Conservation (phyloP, 2,329 filamentous ascomycete genomes). For the Nemania abortiva region DNA sequence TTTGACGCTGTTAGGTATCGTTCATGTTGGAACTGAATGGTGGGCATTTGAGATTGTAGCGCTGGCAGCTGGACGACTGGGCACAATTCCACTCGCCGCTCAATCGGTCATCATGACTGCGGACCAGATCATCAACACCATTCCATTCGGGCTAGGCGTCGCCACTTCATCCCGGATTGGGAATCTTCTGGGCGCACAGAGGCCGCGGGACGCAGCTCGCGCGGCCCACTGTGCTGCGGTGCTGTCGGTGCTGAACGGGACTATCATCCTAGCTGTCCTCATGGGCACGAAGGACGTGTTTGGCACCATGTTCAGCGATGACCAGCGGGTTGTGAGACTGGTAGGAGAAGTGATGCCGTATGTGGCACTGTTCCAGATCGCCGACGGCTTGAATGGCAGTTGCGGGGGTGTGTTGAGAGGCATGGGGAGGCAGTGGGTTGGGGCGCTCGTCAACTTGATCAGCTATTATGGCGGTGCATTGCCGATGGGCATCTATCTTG, state of each 20-base stretch:
- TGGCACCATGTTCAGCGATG: slow-evolving; percentile 84
- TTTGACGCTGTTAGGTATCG: slow-evolving; percentile 79
- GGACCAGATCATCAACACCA: slow-evolving; percentile 85
- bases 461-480: slow-evolving; percentile 87
- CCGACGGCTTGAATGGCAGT: slow-evolving; percentile 86
- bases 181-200: slow-evolving; percentile 79
- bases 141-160: slow-evolving; percentile 88
- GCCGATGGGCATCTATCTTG: slow-evolving; percentile 84
- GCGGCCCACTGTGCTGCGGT: slow-evolving; percentile 82
- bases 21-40: slow-evolving; percentile 92
- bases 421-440: slow-evolving; percentile 88
- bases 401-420: slow-evolving; percentile 85
- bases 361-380: slow-evolving; percentile 90
- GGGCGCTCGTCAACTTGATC: slow-evolving; percentile 82
- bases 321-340: slow-evolving; percentile 75
- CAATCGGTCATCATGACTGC: slow-evolving; percentile 92
- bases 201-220: slow-evolving; percentile 73
- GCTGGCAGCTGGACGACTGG: slow-evolving; percentile 82
- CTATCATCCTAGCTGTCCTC: slow-evolving; percentile 73
- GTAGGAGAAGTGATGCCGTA: slow-evolving; percentile 85
- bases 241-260: slow-evolving; percentile 77
- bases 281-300: slow-evolving; percentile 79
- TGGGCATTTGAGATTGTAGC: slow-evolving; percentile 95
- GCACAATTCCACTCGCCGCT: slow-evolving; percentile 82
- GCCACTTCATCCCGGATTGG: slow-evolving; percentile 82